Evolutionary conservation across 352 stramenopile genomes (phyloP).

Genomic region (Globisporangium polare): DNA sequence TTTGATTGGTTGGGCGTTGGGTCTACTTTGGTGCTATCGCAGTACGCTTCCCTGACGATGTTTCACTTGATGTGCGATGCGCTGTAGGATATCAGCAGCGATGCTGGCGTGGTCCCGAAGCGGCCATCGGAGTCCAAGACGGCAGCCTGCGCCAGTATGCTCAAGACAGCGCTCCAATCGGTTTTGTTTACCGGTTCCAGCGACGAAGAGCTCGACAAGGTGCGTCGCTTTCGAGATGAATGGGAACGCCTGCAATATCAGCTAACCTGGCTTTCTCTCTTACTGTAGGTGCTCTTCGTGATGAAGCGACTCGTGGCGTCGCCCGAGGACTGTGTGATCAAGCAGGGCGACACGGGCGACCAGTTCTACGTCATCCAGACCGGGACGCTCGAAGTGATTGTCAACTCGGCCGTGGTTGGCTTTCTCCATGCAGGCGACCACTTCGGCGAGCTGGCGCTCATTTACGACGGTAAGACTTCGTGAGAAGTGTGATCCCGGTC

Average conservation of each 20-base stretch:
- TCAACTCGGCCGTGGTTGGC: constrained; percentile 55
- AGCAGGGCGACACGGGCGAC: constrained; percentile 89
- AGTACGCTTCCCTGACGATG: not conserved
- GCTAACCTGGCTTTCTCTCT: not conserved
- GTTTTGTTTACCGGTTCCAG: constrained; percentile 63
- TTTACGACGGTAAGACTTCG: constrained; percentile 58
- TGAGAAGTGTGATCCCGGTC: not conserved
- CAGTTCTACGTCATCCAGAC: constrained; percentile 89
- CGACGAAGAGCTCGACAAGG: constrained; percentile 64
- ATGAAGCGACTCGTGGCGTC: constrained; percentile 68
- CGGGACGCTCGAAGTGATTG: constrained; percentile 63
- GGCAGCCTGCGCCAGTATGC: constrained; percentile 33
- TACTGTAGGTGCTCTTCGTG: constrained; percentile 68
- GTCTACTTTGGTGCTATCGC: no score
- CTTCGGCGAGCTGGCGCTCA: constrained; percentile 90
- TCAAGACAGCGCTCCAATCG: constrained; percentile 56
- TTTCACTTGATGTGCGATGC: not conserved
- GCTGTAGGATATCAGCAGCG: constrained; percentile 30
- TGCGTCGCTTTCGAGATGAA: constrained; percentile 8
- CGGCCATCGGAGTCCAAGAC: constrained; percentile 64
- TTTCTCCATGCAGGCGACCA: constrained; percentile 54
- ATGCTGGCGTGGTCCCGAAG: constrained; percentile 32
- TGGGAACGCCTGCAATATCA: not conserved
- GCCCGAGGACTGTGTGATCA: constrained; percentile 87
- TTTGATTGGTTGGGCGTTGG: not conserved